Evolutionary conservation across 768 basidiomycete genomes (phyloP).

Genomic region (Serendipita sp.): DNA sequence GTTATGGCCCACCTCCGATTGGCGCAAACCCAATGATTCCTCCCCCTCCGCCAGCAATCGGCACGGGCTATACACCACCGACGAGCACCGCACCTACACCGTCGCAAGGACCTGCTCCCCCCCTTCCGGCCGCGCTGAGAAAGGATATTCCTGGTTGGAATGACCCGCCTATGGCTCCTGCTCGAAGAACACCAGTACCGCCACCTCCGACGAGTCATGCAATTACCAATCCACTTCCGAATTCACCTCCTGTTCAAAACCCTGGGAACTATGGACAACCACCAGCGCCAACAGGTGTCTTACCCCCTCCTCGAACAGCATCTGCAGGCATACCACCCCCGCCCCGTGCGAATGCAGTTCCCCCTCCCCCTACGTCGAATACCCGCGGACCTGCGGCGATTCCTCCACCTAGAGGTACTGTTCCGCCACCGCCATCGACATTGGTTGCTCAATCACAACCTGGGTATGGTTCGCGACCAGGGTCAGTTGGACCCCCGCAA

Average conservation of each 20-base stretch:
- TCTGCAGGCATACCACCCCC: conserved; percentile 17
- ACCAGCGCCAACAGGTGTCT: conserved; percentile 12
- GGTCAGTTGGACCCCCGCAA: conserved; percentile 1
- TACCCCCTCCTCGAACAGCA: conserved; percentile 18
- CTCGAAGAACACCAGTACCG: conserved; percentile 36
- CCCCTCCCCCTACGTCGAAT: conserved; percentile 18
- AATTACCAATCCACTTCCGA: conserved; percentile 82
- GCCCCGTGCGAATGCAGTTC: conserved; percentile 27
- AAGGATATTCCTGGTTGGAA: conserved; percentile 76
- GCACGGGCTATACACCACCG: conserved; percentile 28
- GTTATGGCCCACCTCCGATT: conserved; percentile 21
- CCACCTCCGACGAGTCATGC: conserved; percentile 36
- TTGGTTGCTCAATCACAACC: background rate
- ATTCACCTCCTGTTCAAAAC: conserved; percentile 23
- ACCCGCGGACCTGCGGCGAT: conserved; percentile 17
- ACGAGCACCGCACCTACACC: conserved; percentile 22
- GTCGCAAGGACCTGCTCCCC: conserved; percentile 34
- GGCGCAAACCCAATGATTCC: conserved; percentile 17
- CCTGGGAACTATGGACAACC: conserved; percentile 28
- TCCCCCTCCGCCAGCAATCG: conserved; percentile 21
- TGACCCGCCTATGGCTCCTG: conserved; percentile 50
- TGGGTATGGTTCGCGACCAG: background rate
- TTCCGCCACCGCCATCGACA: conserved; percentile 4
- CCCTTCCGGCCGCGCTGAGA: conserved; percentile 19
- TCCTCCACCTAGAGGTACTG: conserved; percentile 15